Percentiles rank a stretch among this genome's conserved stretches.
Evolutionary conservation across 805 yeast genomes (phyloP).

Genomic region (Candida xiaguanensis): DNA sequence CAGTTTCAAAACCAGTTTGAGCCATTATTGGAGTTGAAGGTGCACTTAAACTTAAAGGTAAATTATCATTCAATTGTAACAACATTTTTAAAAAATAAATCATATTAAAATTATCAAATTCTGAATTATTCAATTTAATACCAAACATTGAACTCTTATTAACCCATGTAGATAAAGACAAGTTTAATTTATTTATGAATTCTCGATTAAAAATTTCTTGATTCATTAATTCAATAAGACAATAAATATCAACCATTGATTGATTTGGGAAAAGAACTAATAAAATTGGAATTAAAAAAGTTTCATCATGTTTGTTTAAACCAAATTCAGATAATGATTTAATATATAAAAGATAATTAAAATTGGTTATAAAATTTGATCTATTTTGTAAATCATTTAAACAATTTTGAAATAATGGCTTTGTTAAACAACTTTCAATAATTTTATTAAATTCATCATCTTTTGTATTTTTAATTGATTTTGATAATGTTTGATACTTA

Average conservation of each 20-base stretch:
- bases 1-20: conserved; percentile 4
- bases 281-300: conserved; percentile 35
- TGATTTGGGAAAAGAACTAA: conserved; percentile 26
- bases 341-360: conserved; percentile 28
- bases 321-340: conserved; percentile 37
- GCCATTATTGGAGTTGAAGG: conserved; percentile 36
- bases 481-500: conserved; percentile 23
- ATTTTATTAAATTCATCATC: conserved; percentile 30
- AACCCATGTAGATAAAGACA: conserved; percentile 26
- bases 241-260: conserved; percentile 22
- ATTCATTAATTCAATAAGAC: conserved; percentile 32
- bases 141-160: not conserved
- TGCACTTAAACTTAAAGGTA: conserved; percentile 42
- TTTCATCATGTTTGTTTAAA: conserved; percentile 36
- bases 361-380: conserved; percentile 20
- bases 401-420: conserved; percentile 26
- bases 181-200: conserved; percentile 23
- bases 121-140: conserved; percentile 8
- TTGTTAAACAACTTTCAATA: conserved; percentile 19
- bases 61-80: conserved; percentile 36
- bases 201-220: conserved; percentile 27
- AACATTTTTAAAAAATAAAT: conserved; percentile 30
- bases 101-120: conserved; percentile 31
- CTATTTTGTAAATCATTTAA: conserved; percentile 11
- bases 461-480: conserved; percentile 25